Evolutionary conservation across 2,329 filamentous ascomycete genomes (phyloP), one percentile per base, ranked within the genome.

Genomic region (Exserohilum rostratum): DNA sequence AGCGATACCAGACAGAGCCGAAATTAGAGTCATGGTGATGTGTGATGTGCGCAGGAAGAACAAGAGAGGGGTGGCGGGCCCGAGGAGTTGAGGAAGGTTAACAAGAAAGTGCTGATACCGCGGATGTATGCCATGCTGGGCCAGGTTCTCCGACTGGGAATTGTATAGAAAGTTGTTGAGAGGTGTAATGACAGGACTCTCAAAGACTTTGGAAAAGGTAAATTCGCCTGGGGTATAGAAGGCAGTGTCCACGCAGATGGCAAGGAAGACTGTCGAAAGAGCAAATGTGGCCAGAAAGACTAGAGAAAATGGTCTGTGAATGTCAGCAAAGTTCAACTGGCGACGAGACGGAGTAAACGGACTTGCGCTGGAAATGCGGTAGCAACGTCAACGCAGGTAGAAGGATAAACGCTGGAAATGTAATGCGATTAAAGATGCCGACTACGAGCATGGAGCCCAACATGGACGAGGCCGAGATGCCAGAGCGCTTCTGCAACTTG

Each of bases 361-460:
- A 95, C 90, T 88, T 93, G 74, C 87, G 87, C 73, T 85, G 78
- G 71, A 96, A 95, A 79, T 96, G 90, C 62, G 91, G 91, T 73
- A 98, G 80, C 70, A 99, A 82, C 70, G 87, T 88, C 71, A 96
- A 79, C 31, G 89, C 88, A 48, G 95, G 93, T 71, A 97, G 86
- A 54, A 96, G 56, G 58, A 99, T 78, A 74, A 96, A 99, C 12
- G 93, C 93, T 40, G 93, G 93, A 75, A 98, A 98, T 9, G 95
- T 99, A 69, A 98, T 97, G 62, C 95, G 87, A 77, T 98, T 99
- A 78, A 99, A 99, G 54, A 93, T 79, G 45, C 95, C 95, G 68
- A 95, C 90, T 12, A 96, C 88, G 47, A 85, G 82, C 50, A 97
- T 85, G 57, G 93, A 86, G 27, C 91, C 91, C 35, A 99, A 85